Conservation (phyloP, 306 rosid genomes). For the Geum urbanum region DNA sequence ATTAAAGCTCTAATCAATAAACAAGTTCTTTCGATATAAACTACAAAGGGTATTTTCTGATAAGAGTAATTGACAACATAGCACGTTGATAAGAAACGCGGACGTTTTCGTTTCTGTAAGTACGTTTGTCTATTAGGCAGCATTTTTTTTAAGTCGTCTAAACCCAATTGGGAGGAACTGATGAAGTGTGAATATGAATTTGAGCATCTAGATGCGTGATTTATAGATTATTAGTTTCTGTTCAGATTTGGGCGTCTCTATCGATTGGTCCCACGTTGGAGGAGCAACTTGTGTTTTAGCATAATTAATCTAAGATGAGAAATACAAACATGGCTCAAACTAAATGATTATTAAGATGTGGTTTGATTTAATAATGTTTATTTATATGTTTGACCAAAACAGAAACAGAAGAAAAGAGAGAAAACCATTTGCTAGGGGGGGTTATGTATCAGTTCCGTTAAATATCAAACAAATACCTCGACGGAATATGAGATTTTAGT, state of each 20-base stretch:
- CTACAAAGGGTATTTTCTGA: no score
- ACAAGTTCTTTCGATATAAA: no score
- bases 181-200: not conserved
- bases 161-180: not conserved
- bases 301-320: no score
- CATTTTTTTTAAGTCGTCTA: not conserved
- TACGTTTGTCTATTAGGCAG: no score
- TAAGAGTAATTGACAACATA: no score
- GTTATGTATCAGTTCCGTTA: not conserved
- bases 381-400: no score
- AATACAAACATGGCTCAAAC: not conserved
- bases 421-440: not conserved
- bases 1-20: no score
- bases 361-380: no score
- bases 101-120: no score
- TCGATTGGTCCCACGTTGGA: not conserved
- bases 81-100: no score
- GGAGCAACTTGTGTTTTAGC: not conserved
- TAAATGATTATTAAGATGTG: not conserved
- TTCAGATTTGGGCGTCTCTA: not conserved
- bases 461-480: not conserved
- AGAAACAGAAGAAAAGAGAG: not conserved
- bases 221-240: not conserved
- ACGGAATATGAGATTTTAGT: not conserved
- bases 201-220: not conserved